Evolutionary conservation across 2,329 filamentous ascomycete species (phyloP), one percentile per base, ranked within the genome.

Genomic region (Blastomyces parvus): DNA sequence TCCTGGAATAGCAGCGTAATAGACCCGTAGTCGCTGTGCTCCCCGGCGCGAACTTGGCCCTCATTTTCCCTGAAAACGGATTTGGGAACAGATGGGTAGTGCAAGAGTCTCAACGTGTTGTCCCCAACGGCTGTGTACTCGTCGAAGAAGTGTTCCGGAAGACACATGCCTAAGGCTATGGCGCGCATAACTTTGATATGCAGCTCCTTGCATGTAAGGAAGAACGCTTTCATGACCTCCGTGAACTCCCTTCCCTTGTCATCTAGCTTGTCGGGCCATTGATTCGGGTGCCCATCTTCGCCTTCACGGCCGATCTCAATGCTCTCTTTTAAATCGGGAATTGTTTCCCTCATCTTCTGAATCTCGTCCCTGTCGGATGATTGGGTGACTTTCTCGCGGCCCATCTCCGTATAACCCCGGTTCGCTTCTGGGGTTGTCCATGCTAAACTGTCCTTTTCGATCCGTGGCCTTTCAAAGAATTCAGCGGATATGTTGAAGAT

Each of bases 131-230:
- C 84, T 0, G 90, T 87, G 71, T 84, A 95, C 4, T 73, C 69
- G 69, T 96, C 90, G 70, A 97, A 97, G 81, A 88, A 95, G 3
- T 69, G 70, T 70, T 87, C 83, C 0, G 86, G 83, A 19, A 94
- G 78, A 0, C 83, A 87, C 84, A 96, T 86, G 0, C 88, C 91
- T n/a, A 93, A 77, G 0, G 90, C 90, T 66, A 96, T 90, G 9
- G 90, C 89, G 4, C 88, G 81, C 90, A 96, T 95, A 25, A 96
- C 83, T 66, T 91, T 80, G 36, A 84, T 79, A 74, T 97, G 89
- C 62, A 97, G 74, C 17, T 77, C 73, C 73, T 91, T 89, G 76
- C 91, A 95, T 65, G 81, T 80, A n/a, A 81, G 81, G 68, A 88
- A 89, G 75, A 97, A 97, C 3, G 75, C 75, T 59, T 86, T 73